A percentile compares a stretch with the other conserved stretches of the same genome.
phyloP scores from a whole-genome alignment of 169 alveolate species.

The Babesia divergens region DNA sequence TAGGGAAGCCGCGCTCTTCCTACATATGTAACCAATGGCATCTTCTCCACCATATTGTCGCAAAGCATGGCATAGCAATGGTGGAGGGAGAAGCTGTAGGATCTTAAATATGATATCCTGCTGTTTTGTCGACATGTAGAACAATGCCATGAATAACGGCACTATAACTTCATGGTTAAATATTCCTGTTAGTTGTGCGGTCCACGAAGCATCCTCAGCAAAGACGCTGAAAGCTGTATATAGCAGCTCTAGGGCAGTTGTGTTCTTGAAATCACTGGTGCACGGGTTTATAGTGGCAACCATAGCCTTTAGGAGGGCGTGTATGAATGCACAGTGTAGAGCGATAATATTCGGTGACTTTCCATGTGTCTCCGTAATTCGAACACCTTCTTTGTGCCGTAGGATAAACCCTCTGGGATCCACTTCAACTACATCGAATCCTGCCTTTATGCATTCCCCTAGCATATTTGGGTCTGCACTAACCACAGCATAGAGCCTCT shows the following conservation, averaged over 20 bases:
- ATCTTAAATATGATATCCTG: slow-evolving; percentile 23
- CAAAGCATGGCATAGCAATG: background rate
- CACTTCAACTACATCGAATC: background rate
- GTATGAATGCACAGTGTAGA: slow-evolving; percentile 10
- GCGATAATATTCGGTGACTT: background rate
- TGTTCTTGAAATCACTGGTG: slow-evolving; percentile 34
- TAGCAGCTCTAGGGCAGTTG: slow-evolving; percentile 25
- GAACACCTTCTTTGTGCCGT: background rate
- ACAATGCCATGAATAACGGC: slow-evolving; percentile 12
- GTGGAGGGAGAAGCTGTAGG: background rate
- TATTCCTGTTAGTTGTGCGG: background rate
- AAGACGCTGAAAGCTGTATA: slow-evolving; percentile 6
- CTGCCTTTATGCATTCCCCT: background rate
- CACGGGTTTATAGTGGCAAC: slow-evolving; percentile 32
- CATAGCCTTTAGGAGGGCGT: background rate
- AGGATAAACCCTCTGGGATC: background rate
- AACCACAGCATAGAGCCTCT: background rate
- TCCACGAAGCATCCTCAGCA: background rate
- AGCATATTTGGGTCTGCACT: background rate
- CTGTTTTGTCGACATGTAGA: slow-evolving; percentile 32
- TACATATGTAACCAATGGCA: background rate
- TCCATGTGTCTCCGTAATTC: background rate
- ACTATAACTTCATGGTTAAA: background rate
- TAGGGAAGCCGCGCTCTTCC: background rate
- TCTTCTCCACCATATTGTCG: background rate